These are phyloP conservation scores for Dillenia suffruticosa DNA, from an alignment of 164 flowering plant species.

Conservation along the genomic window DNA sequence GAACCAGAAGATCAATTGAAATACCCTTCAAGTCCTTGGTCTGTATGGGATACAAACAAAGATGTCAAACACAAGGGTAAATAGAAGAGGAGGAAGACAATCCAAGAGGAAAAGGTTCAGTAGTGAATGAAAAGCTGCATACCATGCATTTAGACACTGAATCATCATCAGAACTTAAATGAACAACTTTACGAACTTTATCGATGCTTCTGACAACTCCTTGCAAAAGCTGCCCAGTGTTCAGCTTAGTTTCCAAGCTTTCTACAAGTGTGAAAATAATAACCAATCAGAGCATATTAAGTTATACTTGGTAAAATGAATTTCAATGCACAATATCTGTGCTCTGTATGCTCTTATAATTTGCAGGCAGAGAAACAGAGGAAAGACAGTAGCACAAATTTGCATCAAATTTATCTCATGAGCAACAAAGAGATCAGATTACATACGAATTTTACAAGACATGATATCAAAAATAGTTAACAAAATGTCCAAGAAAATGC, in stretches of 20 bases:
- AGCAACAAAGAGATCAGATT: too few species aligned
- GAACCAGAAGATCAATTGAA: slow-evolving; percentile 83
- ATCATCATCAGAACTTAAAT: slow-evolving; percentile 60
- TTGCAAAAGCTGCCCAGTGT: slow-evolving; percentile 59
- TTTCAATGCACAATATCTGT: too few species aligned
- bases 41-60: slow-evolving; percentile 30
- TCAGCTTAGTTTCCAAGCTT: slow-evolving; percentile 28
- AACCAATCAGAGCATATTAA: too few species aligned
- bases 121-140: slow-evolving; percentile 13
- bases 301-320: too few species aligned
- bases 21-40: slow-evolving; percentile 86
- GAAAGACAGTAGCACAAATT: too few species aligned
- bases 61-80: not conserved
- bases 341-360: too few species aligned
- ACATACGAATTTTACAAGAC: too few species aligned
- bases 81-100: not conserved
- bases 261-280: slow-evolving; percentile 29
- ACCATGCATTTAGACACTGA: slow-evolving; percentile 73
- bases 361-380: too few species aligned
- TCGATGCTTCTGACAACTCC: slow-evolving; percentile 78
- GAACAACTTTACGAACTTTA: slow-evolving; percentile 65
- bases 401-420: too few species aligned
- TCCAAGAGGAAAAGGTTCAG: not conserved
- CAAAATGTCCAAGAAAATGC: too few species aligned
- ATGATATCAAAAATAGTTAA: too few species aligned